These are phyloP conservation scores for Tilletiopsis washingtonensis DNA, from an alignment of 1,284 basidiomycete species.

Conservation along the genomic window DNA sequence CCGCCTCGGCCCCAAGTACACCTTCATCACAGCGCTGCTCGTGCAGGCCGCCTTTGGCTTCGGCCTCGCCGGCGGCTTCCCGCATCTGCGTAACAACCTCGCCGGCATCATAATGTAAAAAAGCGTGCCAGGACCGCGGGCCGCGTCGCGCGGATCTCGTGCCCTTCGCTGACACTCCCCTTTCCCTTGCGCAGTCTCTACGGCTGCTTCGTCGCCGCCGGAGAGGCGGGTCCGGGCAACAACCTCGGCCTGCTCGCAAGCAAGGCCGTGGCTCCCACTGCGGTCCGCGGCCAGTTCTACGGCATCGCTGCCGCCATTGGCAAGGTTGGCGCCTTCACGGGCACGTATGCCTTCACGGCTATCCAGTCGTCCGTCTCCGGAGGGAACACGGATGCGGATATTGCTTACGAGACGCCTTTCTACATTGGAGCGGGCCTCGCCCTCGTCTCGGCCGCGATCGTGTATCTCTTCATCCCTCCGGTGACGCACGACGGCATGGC, in stretches of 20 bases:
- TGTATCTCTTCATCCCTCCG: slow-evolving; percentile 66
- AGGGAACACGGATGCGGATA: slow-evolving; percentile 8
- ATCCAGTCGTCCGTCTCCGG: slow-evolving; percentile 23
- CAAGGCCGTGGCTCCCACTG: slow-evolving; percentile 31
- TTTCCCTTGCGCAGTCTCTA: too few relatives aligned
- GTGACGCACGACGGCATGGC: slow-evolving; percentile 70
- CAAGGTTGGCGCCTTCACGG: slow-evolving; percentile 53
- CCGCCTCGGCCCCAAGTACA: slow-evolving; percentile 38
- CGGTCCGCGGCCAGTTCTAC: slow-evolving; percentile 36
- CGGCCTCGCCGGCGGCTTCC: slow-evolving; percentile 33
- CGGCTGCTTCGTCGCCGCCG: slow-evolving; percentile 79
- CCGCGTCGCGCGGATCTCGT: too few relatives aligned
- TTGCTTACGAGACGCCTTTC: slow-evolving; percentile 42
- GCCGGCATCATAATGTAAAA: slow-evolving; percentile 57
- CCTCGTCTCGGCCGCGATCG: slow-evolving; percentile 65
- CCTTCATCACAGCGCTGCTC: slow-evolving; percentile 33
- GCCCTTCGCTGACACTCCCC: too few relatives aligned
- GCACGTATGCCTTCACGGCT: slow-evolving; percentile 29
- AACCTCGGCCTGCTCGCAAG: slow-evolving; percentile 36
- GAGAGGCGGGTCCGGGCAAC: slow-evolving; percentile 58
- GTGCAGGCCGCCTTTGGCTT: slow-evolving; percentile 55
- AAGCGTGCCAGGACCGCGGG: too few relatives aligned
- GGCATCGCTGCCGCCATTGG: slow-evolving; percentile 65
- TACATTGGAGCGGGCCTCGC: slow-evolving; percentile 58
- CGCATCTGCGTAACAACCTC: slow-evolving; percentile 18